Evolutionary conservation across 2,329 filamentous ascomycete species (phyloP), one percentile per base, ranked within the genome.

Genomic region (Aspergillus persii): DNA sequence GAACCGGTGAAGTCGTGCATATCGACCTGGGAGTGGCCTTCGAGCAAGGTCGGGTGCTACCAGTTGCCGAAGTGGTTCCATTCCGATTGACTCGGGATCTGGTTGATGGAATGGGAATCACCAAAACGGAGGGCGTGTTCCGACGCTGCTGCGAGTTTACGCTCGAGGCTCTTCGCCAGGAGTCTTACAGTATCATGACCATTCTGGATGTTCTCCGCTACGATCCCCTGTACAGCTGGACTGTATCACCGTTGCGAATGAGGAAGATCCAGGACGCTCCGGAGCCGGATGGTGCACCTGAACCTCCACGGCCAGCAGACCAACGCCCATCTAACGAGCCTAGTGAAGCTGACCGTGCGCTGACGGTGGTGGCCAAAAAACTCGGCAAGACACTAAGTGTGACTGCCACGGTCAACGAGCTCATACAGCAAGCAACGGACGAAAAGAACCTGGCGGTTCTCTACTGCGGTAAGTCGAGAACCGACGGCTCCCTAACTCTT

Each of bases 111-210:
- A 97, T 99, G 91, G 95, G 95, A 30, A 89, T 96, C 66, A 96
- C 91, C 2, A 92, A 91, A 69, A 96, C 93, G 0, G 96, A 99
- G 75, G 95, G 95, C 3, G 92, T 98, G 0, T 99, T 98, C 79
- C 86, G 95, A 7, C 87, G 96, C n/a, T 98, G 94, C 77, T 99
- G 95, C 74, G 96, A 99, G 73, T 98, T 98, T 73, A 98, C 93
- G 0, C 85, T 99, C 33, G 92, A 97, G 62, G 93, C 96, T 1
- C 81, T 99, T 39, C 88, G 95, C n/a, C 90, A 96, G 68, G 95
- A 99, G 74, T 91, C 91, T 11, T 96, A 96, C 73, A 93, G 90
- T 49, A 99, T 99, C 78, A 98, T 97, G 93, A 98, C 95, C 0
- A 92, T 99, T 55, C 86, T 99, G 23, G 96, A 99, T 71, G 96